Evolutionary conservation across 2,329 filamentous ascomycete genomes (phyloP), one percentile per base, ranked within the genome.

Genomic region (Aspergillus pseudoviridinutans): DNA sequence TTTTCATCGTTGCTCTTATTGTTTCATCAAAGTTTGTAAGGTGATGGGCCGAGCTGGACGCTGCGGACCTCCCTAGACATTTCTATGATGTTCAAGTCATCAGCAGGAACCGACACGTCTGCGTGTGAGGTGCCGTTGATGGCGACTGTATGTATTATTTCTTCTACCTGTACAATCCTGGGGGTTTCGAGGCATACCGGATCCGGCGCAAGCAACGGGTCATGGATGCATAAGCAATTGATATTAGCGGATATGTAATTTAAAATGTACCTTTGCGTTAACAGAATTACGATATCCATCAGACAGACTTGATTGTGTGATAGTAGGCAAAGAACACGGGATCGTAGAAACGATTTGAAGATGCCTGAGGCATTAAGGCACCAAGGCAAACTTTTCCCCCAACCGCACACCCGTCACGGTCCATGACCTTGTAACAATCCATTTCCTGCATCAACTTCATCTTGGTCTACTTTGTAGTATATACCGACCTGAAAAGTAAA

Each of bases 331-430:
- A 32, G 12, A 32, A 32, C 10, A 10, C 10, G 12, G 4, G 5
- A 32, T 32, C 29, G 12, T 32, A 32, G 10, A 5, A 32, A 1
- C 5, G 29, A 14, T 32, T 14, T 0, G 3, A 0, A 14, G 4
- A 1, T 49, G 28, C 28, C 28, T 56, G 14, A 58, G 56, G 56
- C 56, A 55, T 4, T 49, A 55, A 55, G 49, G 38, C 47, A 27
- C 8, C 50, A 42, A 56, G 14, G 3, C 22, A 12, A 42, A 42
- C 42, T 46, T 46, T 46, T 42, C 41, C 17, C 9, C 6, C 41
- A 46, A n/a, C 20, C 24, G 14, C 47, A 14, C 44, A 50, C 50
- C 44, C 27, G 17, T 32, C 41, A 24, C 35, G 46, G 8, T 10
- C 22, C 38, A 12, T 4, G 28, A 1, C 28, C 28, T 12, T 38